Conservation (phyloP, 2,329 filamentous ascomycete species). For the Microdochium bolleyi region DNA sequence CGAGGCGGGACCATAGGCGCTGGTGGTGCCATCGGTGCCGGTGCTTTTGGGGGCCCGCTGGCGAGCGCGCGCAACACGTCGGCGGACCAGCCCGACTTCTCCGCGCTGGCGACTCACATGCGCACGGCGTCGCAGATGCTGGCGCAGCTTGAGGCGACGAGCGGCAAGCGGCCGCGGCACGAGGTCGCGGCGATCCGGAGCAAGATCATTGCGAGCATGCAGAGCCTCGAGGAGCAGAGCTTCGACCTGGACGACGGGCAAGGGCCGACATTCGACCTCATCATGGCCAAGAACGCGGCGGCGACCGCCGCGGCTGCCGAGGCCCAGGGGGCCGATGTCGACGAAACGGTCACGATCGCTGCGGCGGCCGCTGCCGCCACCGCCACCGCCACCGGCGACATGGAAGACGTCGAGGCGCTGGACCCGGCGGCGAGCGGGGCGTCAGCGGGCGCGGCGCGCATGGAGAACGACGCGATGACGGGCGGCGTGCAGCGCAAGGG, state of each 20-base stretch:
- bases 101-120: slow-evolving; percentile 79
- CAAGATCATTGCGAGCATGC: slow-evolving; percentile 87
- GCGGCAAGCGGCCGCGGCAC: slow-evolving; percentile 68
- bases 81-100: slow-evolving; percentile 70
- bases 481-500: slow-evolving; percentile 74
- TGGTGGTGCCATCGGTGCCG: too few species aligned
- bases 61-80: slow-evolving; percentile 44
- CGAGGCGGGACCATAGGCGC: slow-evolving; percentile 20
- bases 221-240: slow-evolving; percentile 76
- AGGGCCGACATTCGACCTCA: slow-evolving; percentile 70
- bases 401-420: slow-evolving; percentile 26
- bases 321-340: slow-evolving; percentile 26
- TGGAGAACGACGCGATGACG: slow-evolving; percentile 87
- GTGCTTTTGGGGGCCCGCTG: slow-evolving; percentile 56
- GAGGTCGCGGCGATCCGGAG: slow-evolving; percentile 79
- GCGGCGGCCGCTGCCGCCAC: slow-evolving; percentile 23
- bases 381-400: slow-evolving; percentile 23
- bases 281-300: slow-evolving; percentile 62
- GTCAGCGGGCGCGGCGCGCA: slow-evolving; percentile 69
- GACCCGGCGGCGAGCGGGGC: slow-evolving; percentile 51
- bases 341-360: slow-evolving; percentile 34
- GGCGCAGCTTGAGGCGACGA: slow-evolving; percentile 72
- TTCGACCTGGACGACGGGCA: slow-evolving; percentile 69
- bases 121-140: slow-evolving; percentile 82
- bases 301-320: slow-evolving; percentile 28